Evolutionary conservation across 495 filamentous ascomycete species (phyloP).

Genomic region (Amphirosellinia nigrospora): DNA sequence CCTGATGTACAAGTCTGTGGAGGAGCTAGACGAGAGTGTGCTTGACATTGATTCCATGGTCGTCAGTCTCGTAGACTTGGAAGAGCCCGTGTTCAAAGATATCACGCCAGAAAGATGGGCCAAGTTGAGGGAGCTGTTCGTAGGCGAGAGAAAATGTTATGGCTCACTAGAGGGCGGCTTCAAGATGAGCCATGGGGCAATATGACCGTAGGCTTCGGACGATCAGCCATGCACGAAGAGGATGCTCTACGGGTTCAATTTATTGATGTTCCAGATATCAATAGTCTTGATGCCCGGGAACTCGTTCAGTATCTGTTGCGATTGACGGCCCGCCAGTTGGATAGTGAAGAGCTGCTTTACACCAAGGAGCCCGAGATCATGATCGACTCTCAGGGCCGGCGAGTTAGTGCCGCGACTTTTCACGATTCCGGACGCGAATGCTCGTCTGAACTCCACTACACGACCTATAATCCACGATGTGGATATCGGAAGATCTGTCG

Average conservation of each 20-base stretch:
- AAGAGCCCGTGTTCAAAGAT: conserved; percentile 45
- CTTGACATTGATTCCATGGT: conserved; percentile 30
- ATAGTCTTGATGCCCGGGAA: background rate
- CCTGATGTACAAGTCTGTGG: too few relatives aligned
- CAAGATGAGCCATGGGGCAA: conserved; percentile 43
- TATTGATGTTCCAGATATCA: background rate
- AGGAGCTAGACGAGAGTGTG: too few relatives aligned
- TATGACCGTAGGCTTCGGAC: conserved; percentile 48
- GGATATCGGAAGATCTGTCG: background rate
- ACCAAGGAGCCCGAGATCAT: background rate
- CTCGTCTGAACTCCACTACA: conserved; percentile 46
- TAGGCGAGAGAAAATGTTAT: conserved; percentile 45
- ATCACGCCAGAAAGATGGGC: conserved; percentile 34
- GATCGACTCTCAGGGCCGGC: background rate
- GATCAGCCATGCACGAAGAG: conserved; percentile 33
- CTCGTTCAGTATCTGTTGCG: background rate
- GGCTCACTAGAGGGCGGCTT: conserved; percentile 46
- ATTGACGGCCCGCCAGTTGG: background rate
- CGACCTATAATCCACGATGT: conserved; percentile 28
- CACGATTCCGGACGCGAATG: conserved; percentile 33
- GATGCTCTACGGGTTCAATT: background rate
- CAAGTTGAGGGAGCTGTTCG: conserved; percentile 34
- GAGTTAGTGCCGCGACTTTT: conserved; percentile 43
- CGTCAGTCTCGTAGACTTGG: conserved; percentile 51
- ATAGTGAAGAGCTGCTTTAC: background rate